Base-by-base conservation (phyloP, 2,329 filamentous ascomycete species). In the Fusarium beomiforme region DNA sequence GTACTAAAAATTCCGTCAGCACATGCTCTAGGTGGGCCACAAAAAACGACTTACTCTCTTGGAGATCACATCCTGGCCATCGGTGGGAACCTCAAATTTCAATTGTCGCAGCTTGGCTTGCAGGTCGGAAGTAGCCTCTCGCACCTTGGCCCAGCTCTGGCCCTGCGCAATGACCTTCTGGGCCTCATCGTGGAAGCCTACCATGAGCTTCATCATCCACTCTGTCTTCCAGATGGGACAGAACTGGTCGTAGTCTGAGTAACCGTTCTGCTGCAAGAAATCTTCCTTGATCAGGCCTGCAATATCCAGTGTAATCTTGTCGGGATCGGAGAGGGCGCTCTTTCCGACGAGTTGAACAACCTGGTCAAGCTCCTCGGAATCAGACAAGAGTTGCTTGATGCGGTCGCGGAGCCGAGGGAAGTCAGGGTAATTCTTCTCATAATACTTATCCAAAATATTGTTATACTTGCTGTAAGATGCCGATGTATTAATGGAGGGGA, bases 141-240 rank as follows among this genome's bases (percentile, higher is more conserved):
- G 91, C 59, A 99, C 92, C 89, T 97, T 98, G 79, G 87, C 85
- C 96, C 96, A 99, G 83, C 86, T 92, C 83, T 95, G 92, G 67
- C 96, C 96, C 82, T 97, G 94, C 9, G 92, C 88, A 79, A 99
- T 89, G 10, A 94, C 94, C 89, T 98, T 98, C 82, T 98, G 95
- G 26, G 94, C 91, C 86, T 99, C 96, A 78, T 99, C 97, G 81
- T 98, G 94, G 89, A 95, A 99, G 64, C 92, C 93, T 87, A 99
- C 93, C 91, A 99, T 98, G 72, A 94, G 92, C 89, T 97, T 98
- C 96, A 99, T 99, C 96, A 99, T 98, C 92, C 96, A 99, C 82
- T 97, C 93, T 1, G 96, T 99, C 91, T 99, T 99, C 96, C 96
- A 99, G 79, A 99, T 89, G 53, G 96, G 96, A 80, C 96, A 99